Evolutionary conservation across 1,284 basidiomycete genomes (phyloP).

Genomic region (Vanrija sp.): DNA sequence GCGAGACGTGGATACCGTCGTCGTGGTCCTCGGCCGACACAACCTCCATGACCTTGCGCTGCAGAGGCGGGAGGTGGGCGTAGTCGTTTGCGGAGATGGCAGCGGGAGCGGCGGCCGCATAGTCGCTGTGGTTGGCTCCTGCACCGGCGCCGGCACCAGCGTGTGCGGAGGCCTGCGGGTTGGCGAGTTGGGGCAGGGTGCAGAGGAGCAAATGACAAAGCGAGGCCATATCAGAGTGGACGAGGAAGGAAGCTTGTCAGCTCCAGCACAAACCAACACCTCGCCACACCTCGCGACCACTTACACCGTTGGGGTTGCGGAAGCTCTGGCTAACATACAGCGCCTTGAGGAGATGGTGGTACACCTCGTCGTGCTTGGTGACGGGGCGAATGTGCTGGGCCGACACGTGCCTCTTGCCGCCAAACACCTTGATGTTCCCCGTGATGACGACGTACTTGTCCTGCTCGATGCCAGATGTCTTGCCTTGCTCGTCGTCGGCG

Average conservation of each 20-base stretch:
- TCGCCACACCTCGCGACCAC: conserved; percentile 2
- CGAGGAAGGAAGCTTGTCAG: neutral
- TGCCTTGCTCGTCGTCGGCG: conserved; percentile 55
- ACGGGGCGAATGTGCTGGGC: conserved; percentile 67
- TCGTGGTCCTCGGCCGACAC: conserved; percentile 51
- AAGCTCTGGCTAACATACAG: conserved; percentile 54
- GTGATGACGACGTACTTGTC: conserved; percentile 77
- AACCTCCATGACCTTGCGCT: conserved; percentile 63
- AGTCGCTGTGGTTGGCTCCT: conserved; percentile 28
- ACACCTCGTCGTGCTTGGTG: conserved; percentile 72
- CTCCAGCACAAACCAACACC: conserved; percentile 21
- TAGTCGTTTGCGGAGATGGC: conserved; percentile 36
- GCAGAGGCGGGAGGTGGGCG: conserved; percentile 59
- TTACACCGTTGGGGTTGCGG: conserved; percentile 48
- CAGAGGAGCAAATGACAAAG: neutral
- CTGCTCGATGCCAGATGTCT: conserved; percentile 56
- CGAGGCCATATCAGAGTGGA: neutral
- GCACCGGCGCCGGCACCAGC: conserved; percentile 5
- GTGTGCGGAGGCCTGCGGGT: neutral
- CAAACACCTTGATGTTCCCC: conserved; percentile 85
- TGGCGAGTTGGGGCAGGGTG: neutral
- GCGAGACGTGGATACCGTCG: conserved; percentile 62
- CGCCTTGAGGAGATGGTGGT: conserved; percentile 68
- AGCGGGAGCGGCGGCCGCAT: conserved; percentile 25
- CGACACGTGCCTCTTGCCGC: conserved; percentile 75